phyloP scores from a whole-genome alignment of 2,329 filamentous ascomycete genomes.

The Macrophomina pseudophaseolina region DNA sequence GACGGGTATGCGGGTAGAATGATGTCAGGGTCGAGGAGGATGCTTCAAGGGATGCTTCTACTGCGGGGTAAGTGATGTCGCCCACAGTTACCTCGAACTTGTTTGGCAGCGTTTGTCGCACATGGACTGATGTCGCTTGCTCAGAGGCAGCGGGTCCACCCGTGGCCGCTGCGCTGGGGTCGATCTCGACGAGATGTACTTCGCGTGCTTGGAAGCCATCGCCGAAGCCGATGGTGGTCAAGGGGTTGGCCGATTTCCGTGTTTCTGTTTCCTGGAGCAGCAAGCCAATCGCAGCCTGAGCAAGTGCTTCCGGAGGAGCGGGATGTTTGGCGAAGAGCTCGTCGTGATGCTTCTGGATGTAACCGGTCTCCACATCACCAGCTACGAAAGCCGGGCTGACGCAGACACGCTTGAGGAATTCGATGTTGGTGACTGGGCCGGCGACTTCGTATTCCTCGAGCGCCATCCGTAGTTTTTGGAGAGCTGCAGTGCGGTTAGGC shows the following conservation, averaged over 20 bases:
- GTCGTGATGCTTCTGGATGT: slow-evolving; percentile 85
- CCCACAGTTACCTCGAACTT: slow-evolving; percentile 58
- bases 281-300: slow-evolving; percentile 83
- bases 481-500: slow-evolving; percentile 75
- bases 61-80: slow-evolving; percentile 44
- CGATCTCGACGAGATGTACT: slow-evolving; percentile 58
- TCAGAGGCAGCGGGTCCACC: slow-evolving; percentile 48
- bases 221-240: slow-evolving; percentile 58
- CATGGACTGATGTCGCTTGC: slow-evolving; percentile 51
- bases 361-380: slow-evolving; percentile 93
- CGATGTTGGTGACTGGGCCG: slow-evolving; percentile 91
- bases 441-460: slow-evolving; percentile 91
- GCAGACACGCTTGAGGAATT: slow-evolving; percentile 91
- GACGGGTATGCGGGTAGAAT: slow-evolving; percentile 80
- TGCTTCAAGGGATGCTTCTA: slow-evolving; percentile 55
- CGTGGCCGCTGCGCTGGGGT: slow-evolving; percentile 11
- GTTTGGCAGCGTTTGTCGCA: slow-evolving; percentile 57
- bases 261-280: slow-evolving; percentile 53
- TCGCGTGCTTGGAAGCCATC: slow-evolving; percentile 67
- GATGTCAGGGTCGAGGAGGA: slow-evolving; percentile 64
- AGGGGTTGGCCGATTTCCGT: slow-evolving; percentile 27
- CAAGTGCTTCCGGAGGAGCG: slow-evolving; percentile 74
- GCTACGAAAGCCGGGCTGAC: slow-evolving; percentile 79
- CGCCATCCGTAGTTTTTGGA: slow-evolving; percentile 80
- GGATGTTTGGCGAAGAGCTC: slow-evolving; percentile 73